Conservation (phyloP, 306 rosid genomes). For the Trifolium dubium region DNA sequence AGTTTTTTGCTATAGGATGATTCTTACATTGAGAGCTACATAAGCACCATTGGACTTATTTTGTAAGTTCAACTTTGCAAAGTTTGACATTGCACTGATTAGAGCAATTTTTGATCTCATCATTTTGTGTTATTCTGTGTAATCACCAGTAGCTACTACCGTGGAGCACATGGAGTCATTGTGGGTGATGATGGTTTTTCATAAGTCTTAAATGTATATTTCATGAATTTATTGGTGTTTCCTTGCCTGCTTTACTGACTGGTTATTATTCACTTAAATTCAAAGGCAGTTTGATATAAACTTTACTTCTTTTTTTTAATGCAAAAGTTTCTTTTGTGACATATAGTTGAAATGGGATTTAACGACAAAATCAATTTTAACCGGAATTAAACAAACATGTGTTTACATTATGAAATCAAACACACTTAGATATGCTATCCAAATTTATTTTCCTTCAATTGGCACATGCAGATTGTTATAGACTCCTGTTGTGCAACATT, state of each 20-base stretch:
- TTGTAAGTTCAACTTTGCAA: slow-evolving; percentile 61
- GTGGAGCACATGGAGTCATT: slow-evolving; percentile 64
- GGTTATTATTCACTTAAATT: too few relatives aligned
- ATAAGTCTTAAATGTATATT: slow-evolving; percentile 15
- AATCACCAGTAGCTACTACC: slow-evolving; percentile 64
- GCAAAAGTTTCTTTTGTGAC: neutral
- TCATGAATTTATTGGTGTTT: neutral
- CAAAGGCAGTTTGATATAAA: neutral
- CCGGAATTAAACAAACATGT: neutral
- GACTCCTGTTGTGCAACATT: slow-evolving; percentile 96
- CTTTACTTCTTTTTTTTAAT: too few relatives aligned
- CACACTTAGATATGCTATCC: neutral
- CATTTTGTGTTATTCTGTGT: slow-evolving; percentile 27
- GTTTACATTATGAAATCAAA: neutral
- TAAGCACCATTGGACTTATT: slow-evolving; percentile 97
- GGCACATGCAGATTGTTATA: slow-evolving; percentile 72
- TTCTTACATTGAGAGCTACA: slow-evolving; percentile 94
- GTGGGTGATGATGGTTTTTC: slow-evolving; percentile 45
- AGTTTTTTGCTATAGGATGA: slow-evolving; percentile 67
- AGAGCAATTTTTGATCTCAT: slow-evolving; percentile 29
- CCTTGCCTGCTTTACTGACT: too few relatives aligned
- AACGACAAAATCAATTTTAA: neutral
- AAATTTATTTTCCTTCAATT: slow-evolving; percentile 27
- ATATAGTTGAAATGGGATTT: neutral
- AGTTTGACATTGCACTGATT: slow-evolving; percentile 14